Conservation (phyloP, 2,329 filamentous ascomycete genomes). For the Cladosporium oxysporum region DNA sequence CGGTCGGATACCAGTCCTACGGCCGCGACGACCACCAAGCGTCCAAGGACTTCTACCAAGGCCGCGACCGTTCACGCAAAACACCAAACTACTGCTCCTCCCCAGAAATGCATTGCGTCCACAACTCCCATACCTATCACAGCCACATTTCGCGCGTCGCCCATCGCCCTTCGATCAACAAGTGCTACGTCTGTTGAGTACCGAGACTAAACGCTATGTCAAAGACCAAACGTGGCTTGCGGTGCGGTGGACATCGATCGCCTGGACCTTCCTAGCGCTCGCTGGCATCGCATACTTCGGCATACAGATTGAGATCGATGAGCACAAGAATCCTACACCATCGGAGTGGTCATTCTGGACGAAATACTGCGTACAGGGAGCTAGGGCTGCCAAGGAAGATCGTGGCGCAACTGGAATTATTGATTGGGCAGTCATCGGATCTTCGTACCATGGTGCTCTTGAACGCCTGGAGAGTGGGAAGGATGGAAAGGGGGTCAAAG, state of each 20-base stretch:
- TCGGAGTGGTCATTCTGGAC: constrained; percentile 76
- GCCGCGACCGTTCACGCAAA: constrained; percentile 61
- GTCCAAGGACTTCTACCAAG: constrained; percentile 13
- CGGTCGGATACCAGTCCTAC: constrained; percentile 29
- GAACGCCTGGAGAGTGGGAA: constrained; percentile 62
- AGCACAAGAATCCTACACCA: constrained; percentile 77
- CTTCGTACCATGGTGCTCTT: constrained; percentile 61
- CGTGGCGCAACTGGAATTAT: constrained; percentile 57
- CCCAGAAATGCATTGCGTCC: constrained; percentile 56
- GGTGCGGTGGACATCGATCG: constrained; percentile 64
- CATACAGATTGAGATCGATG: constrained; percentile 71
- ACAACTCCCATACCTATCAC: constrained; percentile 66
- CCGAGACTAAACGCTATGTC: constrained; percentile 70
- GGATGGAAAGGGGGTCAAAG: constrained; percentile 67
- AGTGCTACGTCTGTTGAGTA: constrained; percentile 74
- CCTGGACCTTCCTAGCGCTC: constrained; percentile 65
- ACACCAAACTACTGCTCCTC: constrained; percentile 55
- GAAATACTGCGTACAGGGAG: constrained; percentile 66
- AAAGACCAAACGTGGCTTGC: constrained; percentile 70
- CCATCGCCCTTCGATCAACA: constrained; percentile 37
- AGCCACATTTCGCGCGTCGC: constrained; percentile 43
- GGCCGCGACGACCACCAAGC: constrained; percentile 31
- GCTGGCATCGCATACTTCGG: constrained; percentile 64
- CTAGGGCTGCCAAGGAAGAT: constrained; percentile 50
- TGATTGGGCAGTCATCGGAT: constrained; percentile 71